Base-by-base conservation (phyloP, 2,329 filamentous ascomycete genomes). In the Stachybotrys chartarum region DNA sequence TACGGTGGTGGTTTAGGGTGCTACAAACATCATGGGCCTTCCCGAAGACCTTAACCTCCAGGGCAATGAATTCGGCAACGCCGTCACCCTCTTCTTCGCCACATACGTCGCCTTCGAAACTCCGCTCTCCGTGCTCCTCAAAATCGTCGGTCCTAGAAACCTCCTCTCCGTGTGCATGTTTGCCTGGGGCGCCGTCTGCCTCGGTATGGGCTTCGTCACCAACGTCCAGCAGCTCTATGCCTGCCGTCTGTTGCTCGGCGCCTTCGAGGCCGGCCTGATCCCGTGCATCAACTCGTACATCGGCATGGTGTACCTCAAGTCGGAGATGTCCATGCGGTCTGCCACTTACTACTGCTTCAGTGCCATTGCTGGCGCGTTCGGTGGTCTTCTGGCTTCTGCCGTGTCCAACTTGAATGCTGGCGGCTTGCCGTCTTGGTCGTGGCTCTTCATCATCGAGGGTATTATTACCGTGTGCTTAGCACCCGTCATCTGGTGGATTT, bases 211-310 rank as follows among this genome's bases (percentile, higher is more conserved):
- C 18, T 47, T 47, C 45, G 45, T 47, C 45, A n/a, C 16, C 7
- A 47, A 47, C 18, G 45, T 24, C 16, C 16, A 24, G 16, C 45
- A 47, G 45, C 45, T 47, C 16, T 47, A 47, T 30, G 53, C 55
- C 24, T 52, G 30, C 50, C 45, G 54, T 8, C 30, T 59, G 24
- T 50, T 60, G 18, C 52, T 52, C 30, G 52, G 54, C 12, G 12
- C 30, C 14, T 57, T 58, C 24, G 57, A 58, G 50, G 57, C 57
- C 11, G 52, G 44, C 16, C n/a, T 56, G 30, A 51, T 55, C 14
- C 57, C 57, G 4, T 50, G 46, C 18, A 50, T 52, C 35, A 57
- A 50, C 45, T 12, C 45, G 16, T 47, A 47, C 45, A 47, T 47
- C 45, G 45, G 45, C 16, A 47, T 47, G 45, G 45, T 47, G 16